Evolutionary conservation across 1,284 basidiomycete genomes (phyloP).

Genomic region (Leccinum griseonigrum): DNA sequence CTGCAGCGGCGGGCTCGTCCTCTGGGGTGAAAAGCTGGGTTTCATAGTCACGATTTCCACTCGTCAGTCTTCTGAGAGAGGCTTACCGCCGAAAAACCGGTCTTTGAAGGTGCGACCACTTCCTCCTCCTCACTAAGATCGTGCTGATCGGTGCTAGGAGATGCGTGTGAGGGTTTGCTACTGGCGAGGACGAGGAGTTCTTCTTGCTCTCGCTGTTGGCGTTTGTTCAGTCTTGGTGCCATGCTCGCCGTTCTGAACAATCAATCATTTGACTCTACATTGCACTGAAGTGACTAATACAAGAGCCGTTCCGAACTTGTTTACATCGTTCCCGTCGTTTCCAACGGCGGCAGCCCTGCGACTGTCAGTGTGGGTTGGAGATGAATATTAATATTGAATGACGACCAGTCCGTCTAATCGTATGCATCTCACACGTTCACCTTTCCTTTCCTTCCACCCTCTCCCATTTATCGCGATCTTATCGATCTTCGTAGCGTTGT

Average conservation of each 20-base stretch:
- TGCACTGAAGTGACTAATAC: not conserved
- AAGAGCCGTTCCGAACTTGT: no score
- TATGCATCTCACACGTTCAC: not conserved
- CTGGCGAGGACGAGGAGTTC: conserved; percentile 60
- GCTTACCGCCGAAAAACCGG: conserved; percentile 61
- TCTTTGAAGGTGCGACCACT: conserved; percentile 19
- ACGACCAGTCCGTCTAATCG: no score
- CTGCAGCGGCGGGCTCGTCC: conserved; percentile 39
- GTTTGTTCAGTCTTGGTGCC: conserved; percentile 77
- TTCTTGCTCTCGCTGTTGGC: conserved; percentile 82
- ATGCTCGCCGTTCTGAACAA: conserved; percentile 34
- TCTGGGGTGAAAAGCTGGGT: conserved; percentile 35
- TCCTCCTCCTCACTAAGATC: conserved; percentile 29
- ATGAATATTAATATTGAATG: no score
- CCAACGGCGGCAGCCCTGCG: no score
- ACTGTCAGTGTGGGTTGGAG: no score
- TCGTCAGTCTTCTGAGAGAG: not conserved
- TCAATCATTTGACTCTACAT: not conserved
- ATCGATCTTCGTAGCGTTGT: not conserved
- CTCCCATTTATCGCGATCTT: not conserved
- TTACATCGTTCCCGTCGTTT: no score
- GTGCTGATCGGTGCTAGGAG: conserved; percentile 24
- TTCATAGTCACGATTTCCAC: conserved; percentile 16
- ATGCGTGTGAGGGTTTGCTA: conserved; percentile 14
- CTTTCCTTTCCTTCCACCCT: not conserved